Percentiles rank a stretch among this genome's conserved stretches.
phyloP scores from a whole-genome alignment of 2,329 filamentous ascomycete species.

The Drechslerella coelobrocha region DNA sequence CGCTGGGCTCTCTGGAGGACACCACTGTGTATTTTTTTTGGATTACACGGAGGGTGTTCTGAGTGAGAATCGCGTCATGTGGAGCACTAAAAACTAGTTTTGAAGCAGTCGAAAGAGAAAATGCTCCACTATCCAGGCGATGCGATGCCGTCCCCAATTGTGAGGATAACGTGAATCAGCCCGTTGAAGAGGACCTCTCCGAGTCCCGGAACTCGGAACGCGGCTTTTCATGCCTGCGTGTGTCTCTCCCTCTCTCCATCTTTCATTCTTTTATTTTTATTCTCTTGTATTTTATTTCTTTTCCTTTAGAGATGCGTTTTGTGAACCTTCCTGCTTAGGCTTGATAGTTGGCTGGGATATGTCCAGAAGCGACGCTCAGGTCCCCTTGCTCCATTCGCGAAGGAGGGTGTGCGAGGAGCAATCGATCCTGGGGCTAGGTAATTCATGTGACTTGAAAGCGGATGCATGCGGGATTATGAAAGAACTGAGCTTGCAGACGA shows the following conservation, averaged over 20 bases:
- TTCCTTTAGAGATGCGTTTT: no score
- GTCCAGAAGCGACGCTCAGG: constrained; percentile 1
- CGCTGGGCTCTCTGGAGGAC: constrained; percentile 14
- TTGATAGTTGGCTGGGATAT: constrained; percentile 16
- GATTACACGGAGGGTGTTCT: constrained; percentile 18
- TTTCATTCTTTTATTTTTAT: constrained; percentile 1
- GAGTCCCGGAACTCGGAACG: constrained; percentile 26
- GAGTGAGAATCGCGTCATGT: constrained; percentile 47
- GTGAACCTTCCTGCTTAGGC: neutral
- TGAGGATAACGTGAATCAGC: constrained; percentile 43
- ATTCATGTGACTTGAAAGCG: constrained; percentile 48
- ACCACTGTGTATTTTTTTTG: constrained; percentile 7
- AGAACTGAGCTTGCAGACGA: constrained; percentile 20
- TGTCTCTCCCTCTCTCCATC: neutral
- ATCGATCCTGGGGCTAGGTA: neutral
- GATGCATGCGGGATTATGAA: constrained; percentile 49
- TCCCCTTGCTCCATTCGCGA: constrained; percentile 13
- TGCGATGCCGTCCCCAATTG: constrained; percentile 44
- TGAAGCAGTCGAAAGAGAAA: constrained; percentile 6
- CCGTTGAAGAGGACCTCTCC: constrained; percentile 10
- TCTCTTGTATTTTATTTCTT: constrained; percentile 6
- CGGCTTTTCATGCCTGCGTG: constrained; percentile 3
- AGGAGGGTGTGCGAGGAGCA: constrained; percentile 27
- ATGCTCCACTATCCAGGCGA: constrained; percentile 23
- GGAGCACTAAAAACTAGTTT: constrained; percentile 28